These are phyloP conservation scores for Toxicodendron radicans DNA, from an alignment of 345 rosid species.

Conservation along the genomic window DNA sequence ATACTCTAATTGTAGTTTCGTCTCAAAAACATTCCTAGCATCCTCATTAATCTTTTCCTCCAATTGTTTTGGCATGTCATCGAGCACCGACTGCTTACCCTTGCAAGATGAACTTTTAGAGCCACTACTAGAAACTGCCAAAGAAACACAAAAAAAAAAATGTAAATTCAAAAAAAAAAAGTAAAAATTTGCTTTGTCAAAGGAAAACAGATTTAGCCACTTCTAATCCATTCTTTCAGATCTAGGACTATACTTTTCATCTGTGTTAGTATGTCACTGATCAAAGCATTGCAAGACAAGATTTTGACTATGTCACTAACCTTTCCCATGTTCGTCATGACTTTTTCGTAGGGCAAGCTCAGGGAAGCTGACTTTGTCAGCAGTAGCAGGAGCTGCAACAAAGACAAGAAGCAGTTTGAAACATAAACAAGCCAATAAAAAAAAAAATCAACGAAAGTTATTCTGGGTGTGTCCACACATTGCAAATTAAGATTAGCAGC, in stretches of 20 bases:
- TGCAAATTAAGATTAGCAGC: constrained; percentile 5
- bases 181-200: background rate
- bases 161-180: too few relatives aligned
- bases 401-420: background rate
- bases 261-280: background rate
- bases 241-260: background rate
- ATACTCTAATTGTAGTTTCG: constrained; percentile 1
- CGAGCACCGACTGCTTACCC: background rate
- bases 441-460: background rate
- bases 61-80: constrained; percentile 1
- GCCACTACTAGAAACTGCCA: background rate
- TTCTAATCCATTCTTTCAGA: background rate
- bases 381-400: background rate
- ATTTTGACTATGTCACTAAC: background rate
- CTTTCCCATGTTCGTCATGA: background rate
- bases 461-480: constrained; percentile 2
- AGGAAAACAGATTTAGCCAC: too few relatives aligned
- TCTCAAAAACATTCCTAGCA: background rate
- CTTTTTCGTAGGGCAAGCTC: background rate
- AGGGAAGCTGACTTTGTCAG: background rate
- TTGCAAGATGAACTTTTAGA: background rate
- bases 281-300: background rate
- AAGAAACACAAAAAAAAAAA: too few relatives aligned
- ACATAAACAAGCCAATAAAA: background rate
- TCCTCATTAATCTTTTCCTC: constrained; percentile 11